Evolutionary conservation across 1,284 basidiomycete genomes (phyloP), one percentile per base, ranked within the genome.

Genomic region (Fomitopsis pinicola): DNA sequence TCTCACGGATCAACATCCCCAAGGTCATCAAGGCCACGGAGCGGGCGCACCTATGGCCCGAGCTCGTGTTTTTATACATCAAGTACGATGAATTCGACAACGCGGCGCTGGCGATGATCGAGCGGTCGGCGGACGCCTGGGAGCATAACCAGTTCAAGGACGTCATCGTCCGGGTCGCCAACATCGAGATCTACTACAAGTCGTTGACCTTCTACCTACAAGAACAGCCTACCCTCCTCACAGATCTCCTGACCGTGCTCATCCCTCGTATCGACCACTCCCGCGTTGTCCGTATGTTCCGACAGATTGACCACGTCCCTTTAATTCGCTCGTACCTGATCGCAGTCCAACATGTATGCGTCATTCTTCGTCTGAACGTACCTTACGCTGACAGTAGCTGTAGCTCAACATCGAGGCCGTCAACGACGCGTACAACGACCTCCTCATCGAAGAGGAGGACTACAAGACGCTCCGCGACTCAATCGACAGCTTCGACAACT

Each of bases 101-200:
- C 71, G 95, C 95, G n/a, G 92, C 94, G 40, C 80, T 97, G 65
- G 93, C 95, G 2, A 98, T 98, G 92, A 98, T 99, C 75, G 97
- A 99, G 76, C 91, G 95, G 54, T 92, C 97, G 2, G 86, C 94
- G 30, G 95, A 98, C 76, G 95, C 95, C 59, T 99, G 96, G 96
- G 96, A 99, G 65, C 97, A 99, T 79, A 97, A 95, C 72, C 95
- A 98, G 75, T 99, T 99, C 88, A 97, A 97, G 81, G 95, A 97
- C 68, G 88, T 95, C 59, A 85, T 96, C 61, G 92, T 96, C 69
- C 92, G 95, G 70, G 96, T 94, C 22, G 97, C 97, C 53, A 99
- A 99, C 73, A 87, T 98, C 65, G 97, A 99, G 79, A 98, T 99
- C 65, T 93, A 95, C 77, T 96, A 96, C 82, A 94, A 95, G 72